These are phyloP conservation scores for Ceratobasidium sp. DNA, from an alignment of 1,284 basidiomycete genomes.

Conservation along the genomic window DNA sequence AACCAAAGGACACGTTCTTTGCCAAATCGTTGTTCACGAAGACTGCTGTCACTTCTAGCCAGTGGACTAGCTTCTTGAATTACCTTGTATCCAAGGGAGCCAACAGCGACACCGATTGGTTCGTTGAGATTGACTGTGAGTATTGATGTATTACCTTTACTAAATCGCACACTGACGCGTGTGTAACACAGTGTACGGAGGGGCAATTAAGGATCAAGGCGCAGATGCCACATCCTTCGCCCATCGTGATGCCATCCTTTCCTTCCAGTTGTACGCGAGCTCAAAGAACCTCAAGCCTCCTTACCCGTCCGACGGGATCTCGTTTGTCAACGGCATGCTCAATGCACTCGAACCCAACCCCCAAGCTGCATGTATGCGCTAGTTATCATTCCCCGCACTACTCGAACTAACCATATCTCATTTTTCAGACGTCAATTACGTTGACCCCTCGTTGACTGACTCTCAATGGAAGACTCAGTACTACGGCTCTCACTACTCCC, in stretches of 20 bases:
- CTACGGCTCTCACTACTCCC: conserved; percentile 47
- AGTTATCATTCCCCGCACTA: not conserved
- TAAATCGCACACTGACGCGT: not conserved
- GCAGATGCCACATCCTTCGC: conserved; percentile 52
- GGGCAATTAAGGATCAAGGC: conserved; percentile 50
- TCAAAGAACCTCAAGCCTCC: conserved; percentile 52
- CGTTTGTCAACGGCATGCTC: conserved; percentile 53
- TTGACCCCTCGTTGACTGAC: conserved; percentile 48
- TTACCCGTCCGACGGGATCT: conserved; percentile 53
- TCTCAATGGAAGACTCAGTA: conserved; percentile 49
- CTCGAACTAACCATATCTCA: not conserved
- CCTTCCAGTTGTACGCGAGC: conserved; percentile 56
- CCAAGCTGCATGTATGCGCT: conserved; percentile 48
- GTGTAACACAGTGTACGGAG: conserved; percentile 48
- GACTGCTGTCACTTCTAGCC: conserved; percentile 26
- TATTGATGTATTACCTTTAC: not conserved
- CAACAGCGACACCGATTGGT: conserved; percentile 34
- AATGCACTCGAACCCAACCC: conserved; percentile 44
- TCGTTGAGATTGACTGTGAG: conserved; percentile 46
- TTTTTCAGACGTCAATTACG: conserved; percentile 49
- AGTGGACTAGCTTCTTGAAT: conserved; percentile 43
- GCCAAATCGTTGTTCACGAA: conserved; percentile 48
- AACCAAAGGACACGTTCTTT: conserved; percentile 49
- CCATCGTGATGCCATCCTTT: conserved; percentile 53
- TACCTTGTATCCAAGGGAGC: conserved; percentile 30